Base-by-base conservation (phyloP, 345 rosid species). In the Bruguiera sexangula region DNA sequence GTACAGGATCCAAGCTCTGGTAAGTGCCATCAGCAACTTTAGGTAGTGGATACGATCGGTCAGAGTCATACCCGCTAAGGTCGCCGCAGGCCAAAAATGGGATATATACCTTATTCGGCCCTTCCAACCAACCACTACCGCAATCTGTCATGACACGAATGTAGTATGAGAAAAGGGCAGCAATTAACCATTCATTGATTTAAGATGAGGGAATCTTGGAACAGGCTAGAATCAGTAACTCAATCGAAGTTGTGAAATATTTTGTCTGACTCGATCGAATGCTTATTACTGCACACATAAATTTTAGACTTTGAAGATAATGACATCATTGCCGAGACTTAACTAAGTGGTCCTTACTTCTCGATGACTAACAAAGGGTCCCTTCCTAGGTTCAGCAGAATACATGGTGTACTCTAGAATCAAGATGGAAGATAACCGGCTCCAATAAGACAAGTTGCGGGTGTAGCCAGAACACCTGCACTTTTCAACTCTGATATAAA, bases 61-160 rank as follows among this genome's bases (percentile, higher is more conserved):
- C 99, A 6, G 99, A 95, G 65, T 90, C 98, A 65, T 88, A 90
- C 26, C 97, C 96, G 11, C 88, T 79, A 24, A 87, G 94, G 80
- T 87, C 99, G 26, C 98, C 94, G 24, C 97, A 89, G 20, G 99
- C 98, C 73, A 92, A 63, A 75, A 92, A 95, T 27, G 93, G 98
- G 70, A 95, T 92, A 76, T 87, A 92, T 53, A 95, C 92, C 86
- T 92, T 92, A 64, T 86, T 92, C 10, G 94, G 87, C 51, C 99
- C 94, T 87, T 95, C 97, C 73, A 90, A 77, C 94, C 94, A 89
- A 56, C 86, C 96, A 68, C 94, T 92, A 71, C 90, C 81, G 85
- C 99, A 90, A 86, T 95, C 96, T 92, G 88, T 19, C 68, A 71
- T 1, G 51, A 16, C 61, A 58, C 46, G 27, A 48, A 60, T 21